Base-by-base conservation (phyloP, 768 basidiomycete species). In the Phanerochaete carnosa region DNA sequence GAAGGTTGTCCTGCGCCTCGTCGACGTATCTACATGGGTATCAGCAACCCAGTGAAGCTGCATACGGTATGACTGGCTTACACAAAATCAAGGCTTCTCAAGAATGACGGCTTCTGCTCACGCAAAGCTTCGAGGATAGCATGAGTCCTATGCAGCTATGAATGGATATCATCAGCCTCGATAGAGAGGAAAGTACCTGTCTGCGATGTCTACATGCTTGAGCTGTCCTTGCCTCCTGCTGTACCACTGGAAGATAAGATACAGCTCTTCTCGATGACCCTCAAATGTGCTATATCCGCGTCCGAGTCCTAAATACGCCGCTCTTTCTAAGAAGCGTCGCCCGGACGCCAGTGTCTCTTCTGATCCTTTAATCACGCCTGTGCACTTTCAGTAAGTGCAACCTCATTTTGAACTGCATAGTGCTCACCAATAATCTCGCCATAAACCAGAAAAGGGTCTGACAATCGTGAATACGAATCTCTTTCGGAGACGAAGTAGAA, bases 1-100 rank as follows among this genome's bases (percentile, higher is more conserved):
- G 75, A 0, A 90, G 75, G 65, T 87, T 83, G 63, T 91, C 90
- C 66, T 91, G 89, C 0, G 82, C 84, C 71, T 91, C 89, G 49
- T 91, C 89, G 1, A 91, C 78, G 65, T 89, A 90, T 13, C 88
- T 88, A 22, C 0, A 28, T 7, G 0, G 33, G 0, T 5, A 47
- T 16, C n/a, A 19, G 15, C 37, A 1, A 45, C 39, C 8, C 23
- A 16, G 12, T 45, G 15, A 35, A 46, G 13, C 9, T 12, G 13
- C 19, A 19, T 37, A 37, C 13, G 26, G 23, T 8, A 13, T 3
- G 28, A 1, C 26, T 8, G 12, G 70, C 80, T 33, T 60, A 90
- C 85, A 89, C 60, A 59, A 77, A 83, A 62, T 89, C 81, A 11
- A 88, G 70, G 49, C 74, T 81, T 30, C 68, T 67, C 8, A 53